Conservation (phyloP, 306 rosid species). For the Datisca glomerata region DNA sequence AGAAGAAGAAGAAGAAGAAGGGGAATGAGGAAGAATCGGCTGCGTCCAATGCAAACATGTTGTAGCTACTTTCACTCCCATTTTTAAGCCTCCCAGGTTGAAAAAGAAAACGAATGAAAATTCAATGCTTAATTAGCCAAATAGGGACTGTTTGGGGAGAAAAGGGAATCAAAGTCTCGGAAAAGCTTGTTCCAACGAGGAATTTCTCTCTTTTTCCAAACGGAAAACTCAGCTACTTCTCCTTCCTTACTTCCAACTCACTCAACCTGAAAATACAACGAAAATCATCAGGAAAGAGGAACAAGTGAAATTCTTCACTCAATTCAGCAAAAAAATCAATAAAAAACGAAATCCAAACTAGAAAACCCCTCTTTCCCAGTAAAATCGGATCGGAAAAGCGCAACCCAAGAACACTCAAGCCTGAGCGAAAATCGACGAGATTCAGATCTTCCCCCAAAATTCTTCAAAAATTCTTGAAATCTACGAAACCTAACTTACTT, state of each 20-base stretch:
- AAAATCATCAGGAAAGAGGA: background rate
- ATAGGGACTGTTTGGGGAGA: background rate
- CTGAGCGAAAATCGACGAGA: background rate
- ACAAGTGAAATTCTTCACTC: background rate
- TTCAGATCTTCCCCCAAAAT: background rate
- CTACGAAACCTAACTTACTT: background rate
- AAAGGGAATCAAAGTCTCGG: background rate
- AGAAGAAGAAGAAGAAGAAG: too few species aligned
- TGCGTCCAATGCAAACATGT: too few species aligned
- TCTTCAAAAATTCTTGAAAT: background rate
- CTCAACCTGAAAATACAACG: background rate
- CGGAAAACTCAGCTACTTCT: background rate
- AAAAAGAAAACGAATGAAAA: too few species aligned
- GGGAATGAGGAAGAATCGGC: too few species aligned
- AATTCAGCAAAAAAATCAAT: background rate
- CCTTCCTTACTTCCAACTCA: background rate
- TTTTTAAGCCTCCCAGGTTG: too few species aligned
- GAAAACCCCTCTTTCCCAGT: background rate
- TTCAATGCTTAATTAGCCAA: too few species aligned
- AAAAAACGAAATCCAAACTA: background rate
- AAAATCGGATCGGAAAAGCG: slow-evolving; percentile 1
- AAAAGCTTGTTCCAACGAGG: background rate
- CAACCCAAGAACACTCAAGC: background rate
- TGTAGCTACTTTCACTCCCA: too few species aligned
- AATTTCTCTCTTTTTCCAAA: background rate